These are phyloP conservation scores for Stephania japonica DNA, from an alignment of 164 flowering plant genomes.

Conservation along the genomic window DNA sequence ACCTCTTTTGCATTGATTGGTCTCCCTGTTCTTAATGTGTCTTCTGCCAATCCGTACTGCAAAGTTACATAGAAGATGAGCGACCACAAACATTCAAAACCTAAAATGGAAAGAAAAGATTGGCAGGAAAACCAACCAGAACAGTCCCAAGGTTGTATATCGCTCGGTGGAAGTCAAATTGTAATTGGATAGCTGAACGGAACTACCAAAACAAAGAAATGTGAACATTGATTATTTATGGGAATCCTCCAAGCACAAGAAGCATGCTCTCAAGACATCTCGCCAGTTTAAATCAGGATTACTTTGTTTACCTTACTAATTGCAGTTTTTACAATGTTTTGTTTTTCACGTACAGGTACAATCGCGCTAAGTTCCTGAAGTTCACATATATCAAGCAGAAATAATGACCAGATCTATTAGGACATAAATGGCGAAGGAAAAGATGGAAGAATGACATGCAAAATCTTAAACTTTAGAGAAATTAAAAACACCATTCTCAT, in stretches of 20 bases:
- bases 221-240: neutral
- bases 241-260: neutral
- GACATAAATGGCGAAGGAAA: neutral
- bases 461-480: neutral
- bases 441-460: slow-evolving; percentile 1
- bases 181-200: slow-evolving; percentile 87
- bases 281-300: neutral
- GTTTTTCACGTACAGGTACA: slow-evolving; percentile 90
- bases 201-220: slow-evolving; percentile 49
- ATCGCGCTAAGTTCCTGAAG: slow-evolving; percentile 93
- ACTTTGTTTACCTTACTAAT: slow-evolving; percentile 70
- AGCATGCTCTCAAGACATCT: neutral
- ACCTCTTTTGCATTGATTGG: slow-evolving; percentile 53
- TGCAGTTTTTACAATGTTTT: slow-evolving; percentile 83
- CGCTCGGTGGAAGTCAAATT: slow-evolving; percentile 97
- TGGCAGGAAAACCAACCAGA: slow-evolving; percentile 55
- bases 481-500: neutral
- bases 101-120: slow-evolving; percentile 1
- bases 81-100: neutral
- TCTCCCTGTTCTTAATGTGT: slow-evolving; percentile 83
- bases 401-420: slow-evolving; percentile 3
- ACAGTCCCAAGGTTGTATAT: slow-evolving; percentile 99
- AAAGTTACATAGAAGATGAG: slow-evolving; percentile 8
- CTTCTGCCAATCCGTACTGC: slow-evolving; percentile 98
- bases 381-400: slow-evolving; percentile 8